Conservation (phyloP, 208 protist genomes). For the Novymonas esmeraldas region DNA sequence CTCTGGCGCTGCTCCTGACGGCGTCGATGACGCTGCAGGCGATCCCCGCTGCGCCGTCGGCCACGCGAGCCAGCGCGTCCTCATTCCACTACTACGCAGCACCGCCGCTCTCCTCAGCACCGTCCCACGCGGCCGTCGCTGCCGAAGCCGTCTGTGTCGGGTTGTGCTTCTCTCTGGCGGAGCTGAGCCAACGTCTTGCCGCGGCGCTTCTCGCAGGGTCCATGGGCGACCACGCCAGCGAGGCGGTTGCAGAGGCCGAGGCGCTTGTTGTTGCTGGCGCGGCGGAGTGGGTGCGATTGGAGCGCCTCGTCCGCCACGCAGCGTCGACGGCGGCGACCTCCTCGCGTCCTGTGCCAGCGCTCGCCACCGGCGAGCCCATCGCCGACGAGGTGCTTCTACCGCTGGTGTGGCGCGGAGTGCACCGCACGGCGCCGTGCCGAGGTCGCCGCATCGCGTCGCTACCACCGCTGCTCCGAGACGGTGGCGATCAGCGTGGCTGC, state of each 20-base stretch:
- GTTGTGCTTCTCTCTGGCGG: conserved; percentile 1
- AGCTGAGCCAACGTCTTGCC: not conserved
- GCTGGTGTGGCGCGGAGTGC: conserved; percentile 3
- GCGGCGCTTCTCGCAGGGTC: not conserved
- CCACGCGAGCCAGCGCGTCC: too few relatives aligned
- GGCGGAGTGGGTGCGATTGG: not conserved
- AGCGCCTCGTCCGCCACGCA: not conserved
- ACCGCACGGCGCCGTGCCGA: not conserved
- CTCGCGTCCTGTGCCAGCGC: too few relatives aligned
- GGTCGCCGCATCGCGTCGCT: too few relatives aligned
- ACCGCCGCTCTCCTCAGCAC: not conserved
- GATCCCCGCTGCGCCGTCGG: too few relatives aligned
- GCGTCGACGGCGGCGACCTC: too few relatives aligned
- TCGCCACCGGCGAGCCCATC: not conserved
- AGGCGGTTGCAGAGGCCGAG: not conserved
- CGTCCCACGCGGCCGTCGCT: not conserved
- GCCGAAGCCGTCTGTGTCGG: not conserved
- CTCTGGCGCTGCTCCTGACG: too few relatives aligned
- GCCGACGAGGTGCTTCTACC: not conserved
- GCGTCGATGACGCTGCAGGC: too few relatives aligned
- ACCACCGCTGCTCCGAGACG: too few relatives aligned
- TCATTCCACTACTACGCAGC: not conserved
- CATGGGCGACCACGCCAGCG: too few relatives aligned
- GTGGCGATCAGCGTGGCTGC: too few relatives aligned
- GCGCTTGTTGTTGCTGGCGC: not conserved